Percentiles rank a stretch among this genome's conserved stretches.
Evolutionary conservation across 331 rosid genomes (phyloP).

Genomic region (Cydonia oblonga): DNA sequence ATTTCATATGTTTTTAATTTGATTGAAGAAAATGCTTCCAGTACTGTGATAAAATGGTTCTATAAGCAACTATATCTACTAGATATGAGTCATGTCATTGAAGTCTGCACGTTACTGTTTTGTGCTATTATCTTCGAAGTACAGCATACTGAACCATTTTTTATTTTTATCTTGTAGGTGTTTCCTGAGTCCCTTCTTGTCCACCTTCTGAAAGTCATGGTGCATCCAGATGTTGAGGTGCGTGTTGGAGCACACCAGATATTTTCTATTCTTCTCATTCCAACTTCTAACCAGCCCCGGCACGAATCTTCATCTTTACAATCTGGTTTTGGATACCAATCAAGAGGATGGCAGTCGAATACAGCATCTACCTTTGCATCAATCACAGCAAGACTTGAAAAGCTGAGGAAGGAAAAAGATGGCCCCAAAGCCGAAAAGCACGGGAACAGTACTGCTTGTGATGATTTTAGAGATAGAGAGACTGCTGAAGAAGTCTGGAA

Average conservation of each 20-base stretch:
- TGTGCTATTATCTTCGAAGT: not conserved
- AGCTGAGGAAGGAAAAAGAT: conserved; percentile 69
- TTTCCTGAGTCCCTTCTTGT: conserved; percentile 89
- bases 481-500: conserved; percentile 49
- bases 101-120: not conserved
- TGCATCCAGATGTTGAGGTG: conserved; percentile 70
- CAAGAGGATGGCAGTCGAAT: conserved; percentile 46
- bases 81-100: not conserved
- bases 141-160: not conserved
- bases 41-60: not conserved
- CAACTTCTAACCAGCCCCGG: conserved; percentile 41
- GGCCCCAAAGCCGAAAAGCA: conserved; percentile 39
- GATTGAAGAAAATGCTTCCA: not conserved
- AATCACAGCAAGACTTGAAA: conserved; percentile 80
- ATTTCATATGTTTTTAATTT: not conserved
- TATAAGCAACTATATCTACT: not conserved
- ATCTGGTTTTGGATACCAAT: conserved; percentile 48
- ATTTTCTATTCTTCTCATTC: conserved; percentile 71
- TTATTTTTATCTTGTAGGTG: conserved; percentile 35
- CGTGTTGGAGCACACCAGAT: conserved; percentile 91
- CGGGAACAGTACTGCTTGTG: conserved; percentile 22
- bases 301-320: conserved; percentile 44
- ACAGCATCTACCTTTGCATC: conserved; percentile 78
- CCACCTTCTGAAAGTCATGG: conserved; percentile 81
- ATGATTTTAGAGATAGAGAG: conserved; percentile 42